Evolutionary conservation across 768 basidiomycete species (phyloP), one percentile per base, ranked within the genome.

Genomic region (Sporobolomyces pararoseus): DNA sequence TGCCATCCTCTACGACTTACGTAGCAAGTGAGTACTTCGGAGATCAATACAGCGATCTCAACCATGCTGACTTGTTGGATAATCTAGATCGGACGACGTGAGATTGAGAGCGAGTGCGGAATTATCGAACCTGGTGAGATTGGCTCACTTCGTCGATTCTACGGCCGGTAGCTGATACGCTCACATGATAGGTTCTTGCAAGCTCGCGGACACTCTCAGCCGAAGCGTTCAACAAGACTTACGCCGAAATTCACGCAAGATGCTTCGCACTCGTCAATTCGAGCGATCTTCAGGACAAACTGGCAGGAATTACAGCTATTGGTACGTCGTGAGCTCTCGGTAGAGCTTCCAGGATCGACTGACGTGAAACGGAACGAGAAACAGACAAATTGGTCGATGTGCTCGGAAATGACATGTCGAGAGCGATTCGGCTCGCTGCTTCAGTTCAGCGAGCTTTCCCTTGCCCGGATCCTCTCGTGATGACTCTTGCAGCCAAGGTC

Each of bases 361-460:
- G 27, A 44, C 29, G 10, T 23, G 21, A 29, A 23, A 5, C 42
- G 7, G 25, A 29, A 21, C 35, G 55, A 37, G 53, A 17, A 42
- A 42, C 68, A 85, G 91, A 91, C 77, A 84, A 88, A 76, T 84
- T 94, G 12, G 83, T 93, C 53, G 86, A 87, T 58, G 84, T 86
- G 54, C 88, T 89, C 47, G 85, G 85, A 39, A 90, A 90, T 79
- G 89, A 90, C 79, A 90, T 58, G 89, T 91, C 78, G 39, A 87
- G 89, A 73, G 85, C 90, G 46, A 92, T 89, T 80, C 86, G 90
- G 59, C 88, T 94, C 78, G 91, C 88, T 82, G 90, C 91, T 80
- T 94, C 96, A 81, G 88, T 96, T 80, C 91, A 92, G 78, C 86
- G 89, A 49, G 84, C 95, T n/a, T 84, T 96, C 25, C 91, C 91